Evolutionary conservation across 164 flowering plant genomes (phyloP), one percentile per base, ranked within the genome.

Genomic region (Amborella trichopoda): DNA sequence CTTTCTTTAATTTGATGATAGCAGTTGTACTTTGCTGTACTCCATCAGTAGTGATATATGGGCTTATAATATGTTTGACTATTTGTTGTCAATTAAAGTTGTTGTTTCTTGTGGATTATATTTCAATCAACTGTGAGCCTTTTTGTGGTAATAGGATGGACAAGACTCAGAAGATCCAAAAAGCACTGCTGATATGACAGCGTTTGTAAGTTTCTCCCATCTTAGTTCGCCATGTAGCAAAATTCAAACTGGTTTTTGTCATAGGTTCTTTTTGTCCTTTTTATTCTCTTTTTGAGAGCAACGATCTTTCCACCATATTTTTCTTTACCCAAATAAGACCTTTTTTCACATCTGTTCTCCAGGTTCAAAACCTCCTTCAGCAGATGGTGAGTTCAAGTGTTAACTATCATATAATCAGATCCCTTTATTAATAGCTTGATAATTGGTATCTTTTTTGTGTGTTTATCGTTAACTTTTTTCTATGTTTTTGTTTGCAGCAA

Each of bases 281-380:
- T n/a, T n/a, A n/a, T n/a, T n/a, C n/a, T n/a, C n/a, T n/a, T n/a
- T n/a, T n/a, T n/a, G n/a, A n/a, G n/a, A n/a, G n/a, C n/a, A n/a
- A n/a, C n/a, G n/a, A n/a, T n/a, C n/a, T n/a, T n/a, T n/a, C n/a
- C n/a, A n/a, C n/a, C n/a, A n/a, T 22, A 3, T 18, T 16, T 22
- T 10, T 10, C 9, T 8, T n/a, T 2, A 38, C 6, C 8, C 3
- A 16, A 16, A 5, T 38, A 16, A 16, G 12, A 2, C 12, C 12
- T 32, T n/a, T 32, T 2, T 17, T 3, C 12, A 13, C 37, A 11
- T 33, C 37, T 38, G 9, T 53, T 16, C 56, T 58, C 36, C 71
- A 82, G 86, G 86, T 82, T 28, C 91, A 79, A 61, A 70, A 72
- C 38, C 83, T 83, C 57, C 83, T 83, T 59, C 80, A 72, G 62